A percentile compares a stretch with the other conserved stretches of the same genome.
These are phyloP conservation scores for Geotrichum europaeum DNA, from an alignment of 1,139 yeast genomes.

Conservation along the genomic window DNA sequence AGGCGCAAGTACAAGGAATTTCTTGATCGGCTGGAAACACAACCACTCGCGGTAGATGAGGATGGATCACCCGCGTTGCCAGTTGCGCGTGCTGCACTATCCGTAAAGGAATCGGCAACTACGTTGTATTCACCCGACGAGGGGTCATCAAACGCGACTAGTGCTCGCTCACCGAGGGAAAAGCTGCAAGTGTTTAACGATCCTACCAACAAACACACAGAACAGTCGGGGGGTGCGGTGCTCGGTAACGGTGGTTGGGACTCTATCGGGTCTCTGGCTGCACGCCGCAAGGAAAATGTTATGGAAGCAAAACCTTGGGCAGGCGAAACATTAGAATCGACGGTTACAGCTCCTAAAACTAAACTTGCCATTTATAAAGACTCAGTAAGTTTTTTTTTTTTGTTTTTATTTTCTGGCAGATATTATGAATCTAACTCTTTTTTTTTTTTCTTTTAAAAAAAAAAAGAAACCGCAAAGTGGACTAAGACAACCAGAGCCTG, in stretches of 20 bases:
- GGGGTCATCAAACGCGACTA: neutral
- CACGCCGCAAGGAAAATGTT: slow-evolving; percentile 60
- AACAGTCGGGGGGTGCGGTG: slow-evolving; percentile 20
- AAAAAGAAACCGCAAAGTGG: neutral
- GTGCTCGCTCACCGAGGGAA: slow-evolving; percentile 9
- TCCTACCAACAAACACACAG: slow-evolving; percentile 25
- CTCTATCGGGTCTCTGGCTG: slow-evolving; percentile 46
- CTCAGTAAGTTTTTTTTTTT: slow-evolving; percentile 18
- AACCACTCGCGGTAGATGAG: slow-evolving; percentile 32
- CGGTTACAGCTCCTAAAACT: slow-evolving; percentile 21
- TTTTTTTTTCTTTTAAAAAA: neutral
- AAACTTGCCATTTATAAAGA: slow-evolving; percentile 42
- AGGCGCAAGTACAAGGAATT: slow-evolving; percentile 47
- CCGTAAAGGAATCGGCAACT: slow-evolving; percentile 20
- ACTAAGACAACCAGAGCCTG: slow-evolving; percentile 15
- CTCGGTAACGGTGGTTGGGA: slow-evolving; percentile 40
- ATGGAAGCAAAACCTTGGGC: slow-evolving; percentile 57
- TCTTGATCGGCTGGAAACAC: slow-evolving; percentile 35
- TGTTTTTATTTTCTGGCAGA: neutral
- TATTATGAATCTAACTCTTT: neutral
- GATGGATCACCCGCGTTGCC: slow-evolving; percentile 30
- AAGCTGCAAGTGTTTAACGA: slow-evolving; percentile 34
- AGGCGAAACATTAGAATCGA: slow-evolving; percentile 52
- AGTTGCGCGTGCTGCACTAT: slow-evolving; percentile 17
- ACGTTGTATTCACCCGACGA: slow-evolving; percentile 10